phyloP scores from a whole-genome alignment of 2,329 filamentous ascomycete genomes.

The Cryphonectria japonica region DNA sequence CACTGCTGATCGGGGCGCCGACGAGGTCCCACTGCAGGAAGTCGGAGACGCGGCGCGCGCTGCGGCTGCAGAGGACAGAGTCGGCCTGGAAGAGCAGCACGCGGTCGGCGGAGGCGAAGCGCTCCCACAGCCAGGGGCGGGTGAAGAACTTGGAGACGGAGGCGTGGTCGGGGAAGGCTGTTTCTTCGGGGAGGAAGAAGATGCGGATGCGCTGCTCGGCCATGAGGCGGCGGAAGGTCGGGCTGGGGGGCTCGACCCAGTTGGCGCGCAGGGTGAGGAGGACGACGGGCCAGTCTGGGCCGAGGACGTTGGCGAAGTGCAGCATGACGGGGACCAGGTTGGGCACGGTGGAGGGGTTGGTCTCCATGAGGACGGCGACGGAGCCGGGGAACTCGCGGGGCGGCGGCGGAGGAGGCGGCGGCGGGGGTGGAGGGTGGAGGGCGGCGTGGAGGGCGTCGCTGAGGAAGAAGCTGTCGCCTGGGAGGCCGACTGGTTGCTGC shows the following conservation, averaged over 20 bases:
- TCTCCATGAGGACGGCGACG: constrained; percentile 36
- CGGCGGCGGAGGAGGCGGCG: not conserved
- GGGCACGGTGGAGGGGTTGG: constrained; percentile 50
- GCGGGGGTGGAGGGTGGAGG: constrained; percentile 22
- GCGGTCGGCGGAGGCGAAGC: constrained; percentile 39
- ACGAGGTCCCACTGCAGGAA: constrained; percentile 43
- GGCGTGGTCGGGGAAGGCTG: constrained; percentile 39
- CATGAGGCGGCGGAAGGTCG: constrained; percentile 43
- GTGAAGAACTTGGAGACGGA: constrained; percentile 44
- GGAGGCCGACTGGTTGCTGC: constrained; percentile 1
- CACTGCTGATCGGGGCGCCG: constrained; percentile 37
- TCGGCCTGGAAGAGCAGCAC: constrained; percentile 46
- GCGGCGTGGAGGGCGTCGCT: constrained; percentile 24
- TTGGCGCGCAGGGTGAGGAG: constrained; percentile 45
- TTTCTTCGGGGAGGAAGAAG: constrained; percentile 42
- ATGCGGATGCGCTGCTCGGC: constrained; percentile 41
- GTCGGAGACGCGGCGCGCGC: constrained; percentile 38
- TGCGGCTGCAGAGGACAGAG: constrained; percentile 42
- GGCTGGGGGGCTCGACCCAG: constrained; percentile 34
- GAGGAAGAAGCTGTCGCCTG: constrained; percentile 27
- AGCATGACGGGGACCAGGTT: constrained; percentile 39
- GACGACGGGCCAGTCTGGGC: constrained; percentile 49
- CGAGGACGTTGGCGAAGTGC: constrained; percentile 42
- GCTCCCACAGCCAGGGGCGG: constrained; percentile 43
- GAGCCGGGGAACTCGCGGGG: constrained; percentile 25